Evolutionary conservation across 306 rosid genomes (phyloP).

Genomic region (Abrus pulchellus): DNA sequence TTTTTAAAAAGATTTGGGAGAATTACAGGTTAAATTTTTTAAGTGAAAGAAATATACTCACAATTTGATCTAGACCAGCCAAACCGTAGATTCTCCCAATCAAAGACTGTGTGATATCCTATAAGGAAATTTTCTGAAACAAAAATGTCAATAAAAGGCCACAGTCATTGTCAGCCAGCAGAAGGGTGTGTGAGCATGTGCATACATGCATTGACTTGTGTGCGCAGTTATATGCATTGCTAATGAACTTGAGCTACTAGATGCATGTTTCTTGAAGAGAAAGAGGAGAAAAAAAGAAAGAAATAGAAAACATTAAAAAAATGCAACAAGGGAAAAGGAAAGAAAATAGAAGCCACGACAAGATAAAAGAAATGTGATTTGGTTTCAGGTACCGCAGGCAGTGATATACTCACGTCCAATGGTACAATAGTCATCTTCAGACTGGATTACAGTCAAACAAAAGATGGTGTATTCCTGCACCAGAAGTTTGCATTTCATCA

Average conservation of each 20-base stretch:
- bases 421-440: slow-evolving; percentile 48
- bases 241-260: not conserved
- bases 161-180: slow-evolving; percentile 20
- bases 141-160: slow-evolving; percentile 40
- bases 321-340: not conserved
- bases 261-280: not conserved
- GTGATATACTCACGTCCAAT: slow-evolving; percentile 74
- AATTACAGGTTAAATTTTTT: not conserved
- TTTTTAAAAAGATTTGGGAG: slow-evolving; percentile 1
- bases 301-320: not conserved
- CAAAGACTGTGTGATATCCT: slow-evolving; percentile 68
- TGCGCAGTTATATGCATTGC: slow-evolving; percentile 34
- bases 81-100: slow-evolving; percentile 65
- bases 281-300: not conserved
- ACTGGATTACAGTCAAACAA: slow-evolving; percentile 55
- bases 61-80: slow-evolving; percentile 77
- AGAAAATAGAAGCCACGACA: not conserved
- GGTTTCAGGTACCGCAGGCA: slow-evolving; percentile 22
- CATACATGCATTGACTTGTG: not conserved
- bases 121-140: slow-evolving; percentile 69
- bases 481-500: slow-evolving; percentile 42
- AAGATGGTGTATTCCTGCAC: slow-evolving; percentile 58
- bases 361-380: slow-evolving; percentile 10
- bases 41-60: slow-evolving; percentile 50
- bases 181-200: not conserved